Conservation (phyloP, 331 rosid species). For the Malus hybrid region DNA sequence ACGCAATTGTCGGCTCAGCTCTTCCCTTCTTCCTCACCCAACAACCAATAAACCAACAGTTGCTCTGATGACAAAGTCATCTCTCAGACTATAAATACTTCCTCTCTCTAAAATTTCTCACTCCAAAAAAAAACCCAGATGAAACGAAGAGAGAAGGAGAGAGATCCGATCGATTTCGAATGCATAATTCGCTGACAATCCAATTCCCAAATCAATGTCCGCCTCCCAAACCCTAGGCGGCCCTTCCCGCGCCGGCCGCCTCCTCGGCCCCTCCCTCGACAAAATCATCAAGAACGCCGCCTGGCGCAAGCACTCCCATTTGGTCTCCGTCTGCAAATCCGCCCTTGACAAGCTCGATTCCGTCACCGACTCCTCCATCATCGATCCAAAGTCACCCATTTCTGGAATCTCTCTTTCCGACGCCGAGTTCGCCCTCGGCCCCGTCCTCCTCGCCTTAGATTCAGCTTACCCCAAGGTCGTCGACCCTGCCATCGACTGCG, state of each 20-base stretch:
- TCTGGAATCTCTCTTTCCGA: conserved; percentile 58
- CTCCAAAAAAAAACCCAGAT: too few species aligned
- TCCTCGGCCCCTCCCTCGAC: conserved; percentile 84
- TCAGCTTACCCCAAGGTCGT: conserved; percentile 77
- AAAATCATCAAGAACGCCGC: conserved; percentile 94
- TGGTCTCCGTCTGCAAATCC: conserved; percentile 86
- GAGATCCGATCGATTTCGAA: not conserved
- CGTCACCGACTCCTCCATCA: conserved; percentile 35
- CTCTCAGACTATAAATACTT: not conserved
- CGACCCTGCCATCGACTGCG: conserved; percentile 93
- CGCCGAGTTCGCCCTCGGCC: conserved; percentile 67
- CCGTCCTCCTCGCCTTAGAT: conserved; percentile 71
- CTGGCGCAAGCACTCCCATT: conserved; percentile 95
- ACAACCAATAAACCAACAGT: not conserved
- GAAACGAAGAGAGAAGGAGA: not conserved
- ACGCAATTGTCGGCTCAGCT: not conserved
- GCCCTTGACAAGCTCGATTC: conserved; percentile 86
- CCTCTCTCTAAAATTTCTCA: not conserved
- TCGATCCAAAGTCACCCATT: conserved; percentile 49
- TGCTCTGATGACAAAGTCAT: not conserved
- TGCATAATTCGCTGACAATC: not conserved
- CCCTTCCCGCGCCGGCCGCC: conserved; percentile 75
- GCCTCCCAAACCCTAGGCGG: conserved; percentile 93
- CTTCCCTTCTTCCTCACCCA: not conserved
- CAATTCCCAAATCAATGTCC: conserved; percentile 42